Evolutionary conservation across 768 basidiomycete species (phyloP), one percentile per base, ranked within the genome.

Genomic region (Cubamyces lactineus): DNA sequence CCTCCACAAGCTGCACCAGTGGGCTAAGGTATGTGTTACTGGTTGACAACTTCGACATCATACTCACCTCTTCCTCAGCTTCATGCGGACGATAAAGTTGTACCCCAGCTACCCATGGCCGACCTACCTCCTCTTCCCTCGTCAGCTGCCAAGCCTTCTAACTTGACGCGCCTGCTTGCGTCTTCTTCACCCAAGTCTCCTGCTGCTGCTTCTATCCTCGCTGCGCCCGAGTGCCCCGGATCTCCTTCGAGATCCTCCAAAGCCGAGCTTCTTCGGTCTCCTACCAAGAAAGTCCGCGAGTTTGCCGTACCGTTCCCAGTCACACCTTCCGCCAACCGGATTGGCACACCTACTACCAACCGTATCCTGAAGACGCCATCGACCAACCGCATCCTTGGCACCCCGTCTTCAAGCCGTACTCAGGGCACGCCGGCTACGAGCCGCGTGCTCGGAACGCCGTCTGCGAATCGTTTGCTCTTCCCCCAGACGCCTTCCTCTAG

Each of bases 131-230:
- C 78, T 57, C 79, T 93, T 26, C 72, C 77, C n/a, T 67, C 74
- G n/a, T 67, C 74, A 40, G 68, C 78, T 3, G 69, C 76, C 15
- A 89, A 89, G 70, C 77, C 85, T 8, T 89, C 91, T 28, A 81
- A 85, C 46, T 78, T 92, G 30, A 92, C 89, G 6, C 84, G 85
- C 21, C 82, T 82, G 17, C 80, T 92, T 53, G 87, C 88, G 21
- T 89, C 91, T 40, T 81, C 85, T 15, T 92, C 91, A 50, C 91
- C 91, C 38, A 91, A 89, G 67, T 73, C 64, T 39, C 75, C 64
- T 21, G 68, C 75, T 16, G 65, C 76, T 13, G 62, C 69, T 21
- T 67, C 67, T 39, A 74, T 75, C 30, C 71, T 77, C 41, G 69
- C 72, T 49, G 69, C 65, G 46, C 71, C 74, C 13, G 58, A 77